Conservation (phyloP, 352 stramenopile genomes). For the Globisporangium sylvaticum region DNA sequence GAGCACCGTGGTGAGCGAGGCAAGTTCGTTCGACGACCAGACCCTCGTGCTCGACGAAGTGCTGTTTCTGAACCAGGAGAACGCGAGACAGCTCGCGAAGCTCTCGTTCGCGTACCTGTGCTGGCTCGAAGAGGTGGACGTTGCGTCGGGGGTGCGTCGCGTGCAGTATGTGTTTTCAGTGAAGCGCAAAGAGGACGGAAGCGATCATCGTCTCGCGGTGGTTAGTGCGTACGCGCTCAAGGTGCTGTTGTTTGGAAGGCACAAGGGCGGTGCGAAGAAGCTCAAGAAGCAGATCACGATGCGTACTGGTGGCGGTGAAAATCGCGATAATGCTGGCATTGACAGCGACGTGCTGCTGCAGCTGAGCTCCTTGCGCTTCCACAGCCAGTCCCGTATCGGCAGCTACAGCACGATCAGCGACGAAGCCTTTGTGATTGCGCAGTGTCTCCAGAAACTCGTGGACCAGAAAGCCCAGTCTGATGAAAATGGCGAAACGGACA, state of each 20-base stretch:
- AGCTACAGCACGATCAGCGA: conserved; percentile 71
- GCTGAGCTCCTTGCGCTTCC: conserved; percentile 45
- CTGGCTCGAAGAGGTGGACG: conserved; percentile 77
- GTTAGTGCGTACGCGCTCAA: conserved; percentile 65
- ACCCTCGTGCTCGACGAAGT: conserved; percentile 25
- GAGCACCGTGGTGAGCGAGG: conserved; percentile 51
- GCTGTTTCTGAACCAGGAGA: conserved; percentile 36
- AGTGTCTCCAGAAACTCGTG: conserved; percentile 32
- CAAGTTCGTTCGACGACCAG: conserved; percentile 41
- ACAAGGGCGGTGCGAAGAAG: conserved; percentile 9
- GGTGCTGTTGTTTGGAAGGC: conserved; percentile 30
- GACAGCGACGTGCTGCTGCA: conserved; percentile 18
- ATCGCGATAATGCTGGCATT: not conserved
- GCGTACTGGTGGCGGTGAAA: conserved; percentile 3
- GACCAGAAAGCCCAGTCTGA: not conserved
- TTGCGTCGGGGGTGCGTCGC: conserved; percentile 46
- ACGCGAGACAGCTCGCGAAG: conserved; percentile 35
- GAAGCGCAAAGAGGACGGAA: conserved; percentile 18
- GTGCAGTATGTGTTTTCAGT: conserved; percentile 68
- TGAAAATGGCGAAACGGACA: not conserved
- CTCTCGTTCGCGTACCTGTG: conserved; percentile 52
- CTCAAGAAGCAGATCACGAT: conserved; percentile 1
- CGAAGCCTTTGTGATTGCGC: conserved; percentile 39
- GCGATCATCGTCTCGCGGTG: conserved; percentile 35
- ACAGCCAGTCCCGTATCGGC: conserved; percentile 63